A percentile compares a stretch with the other conserved stretches of the same genome.
Evolutionary conservation across 768 basidiomycete genomes (phyloP).

Genomic region (Tylopilus balloui): DNA sequence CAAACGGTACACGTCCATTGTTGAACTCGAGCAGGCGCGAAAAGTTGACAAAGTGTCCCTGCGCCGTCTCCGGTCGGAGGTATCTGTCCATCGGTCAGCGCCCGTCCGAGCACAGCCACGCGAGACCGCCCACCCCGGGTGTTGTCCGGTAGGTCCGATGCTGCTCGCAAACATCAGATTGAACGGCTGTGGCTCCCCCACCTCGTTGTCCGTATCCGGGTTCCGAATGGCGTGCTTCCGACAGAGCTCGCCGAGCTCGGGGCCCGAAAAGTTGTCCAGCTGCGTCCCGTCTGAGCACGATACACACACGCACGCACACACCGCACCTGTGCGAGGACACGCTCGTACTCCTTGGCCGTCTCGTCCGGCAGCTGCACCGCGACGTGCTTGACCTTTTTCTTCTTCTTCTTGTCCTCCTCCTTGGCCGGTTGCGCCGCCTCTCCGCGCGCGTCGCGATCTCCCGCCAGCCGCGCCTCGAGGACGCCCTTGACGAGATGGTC

Average conservation of each 20-base stretch:
- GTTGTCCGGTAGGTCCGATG: constrained; percentile 96
- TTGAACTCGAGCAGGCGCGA: constrained; percentile 95
- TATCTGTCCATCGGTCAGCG: constrained; percentile 47
- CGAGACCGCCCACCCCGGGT: constrained; percentile 63
- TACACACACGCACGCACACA: too few species aligned
- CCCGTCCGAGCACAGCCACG: too few species aligned
- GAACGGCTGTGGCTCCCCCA: constrained; percentile 90
- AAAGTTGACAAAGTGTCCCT: constrained; percentile 99
- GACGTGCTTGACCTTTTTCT: constrained; percentile 62
- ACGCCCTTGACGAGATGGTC: constrained; percentile 95
- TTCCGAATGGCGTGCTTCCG: constrained; percentile 75
- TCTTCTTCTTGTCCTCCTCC: constrained; percentile 43
- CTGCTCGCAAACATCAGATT: constrained; percentile 98
- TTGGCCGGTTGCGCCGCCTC: constrained; percentile 64
- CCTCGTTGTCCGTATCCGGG: constrained; percentile 90
- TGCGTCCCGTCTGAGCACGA: background rate
- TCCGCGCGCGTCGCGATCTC: constrained; percentile 87
- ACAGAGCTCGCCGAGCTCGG: constrained; percentile 85
- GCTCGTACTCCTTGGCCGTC: constrained; percentile 73
- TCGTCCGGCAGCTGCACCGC: constrained; percentile 73
- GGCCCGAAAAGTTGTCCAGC: constrained; percentile 85
- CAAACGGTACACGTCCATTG: constrained; percentile 94
- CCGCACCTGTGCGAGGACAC: constrained; percentile 80
- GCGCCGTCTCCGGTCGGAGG: constrained; percentile 96
- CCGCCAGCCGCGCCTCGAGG: constrained; percentile 82